A percentile compares a stretch with the other conserved stretches of the same genome.
These are phyloP conservation scores for Cucurbita moschata DNA, from an alignment of 306 rosid species.

Conservation along the genomic window DNA sequence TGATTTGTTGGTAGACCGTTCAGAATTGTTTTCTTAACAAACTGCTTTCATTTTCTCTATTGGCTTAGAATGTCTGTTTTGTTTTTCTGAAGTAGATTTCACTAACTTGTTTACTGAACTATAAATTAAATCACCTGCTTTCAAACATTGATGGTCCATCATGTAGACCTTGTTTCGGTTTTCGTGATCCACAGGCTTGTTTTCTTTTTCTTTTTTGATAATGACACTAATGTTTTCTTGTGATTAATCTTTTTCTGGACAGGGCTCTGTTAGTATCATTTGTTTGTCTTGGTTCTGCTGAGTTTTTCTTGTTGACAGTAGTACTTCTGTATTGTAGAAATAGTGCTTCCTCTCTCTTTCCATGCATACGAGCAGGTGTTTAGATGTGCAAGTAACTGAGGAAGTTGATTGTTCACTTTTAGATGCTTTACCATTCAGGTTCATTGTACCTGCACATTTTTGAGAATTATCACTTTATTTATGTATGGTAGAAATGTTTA, in stretches of 20 bases:
- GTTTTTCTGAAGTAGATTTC: background rate
- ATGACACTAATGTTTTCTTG: background rate
- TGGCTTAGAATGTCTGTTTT: background rate
- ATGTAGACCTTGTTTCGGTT: background rate
- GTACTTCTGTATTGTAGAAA: background rate
- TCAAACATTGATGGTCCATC: background rate
- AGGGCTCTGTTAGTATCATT: background rate
- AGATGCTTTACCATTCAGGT: background rate
- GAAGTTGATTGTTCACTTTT: slow-evolving; percentile 1
- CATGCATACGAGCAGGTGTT: background rate
- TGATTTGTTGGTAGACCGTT: background rate
- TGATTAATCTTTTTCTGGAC: background rate
- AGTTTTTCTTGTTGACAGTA: background rate
- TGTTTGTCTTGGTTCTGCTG: background rate
- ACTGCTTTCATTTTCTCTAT: background rate
- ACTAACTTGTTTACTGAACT: background rate
- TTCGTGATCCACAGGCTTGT: background rate
- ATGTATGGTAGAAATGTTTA: slow-evolving; percentile 5
- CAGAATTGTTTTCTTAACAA: background rate
- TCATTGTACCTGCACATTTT: background rate
- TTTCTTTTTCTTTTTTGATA: background rate
- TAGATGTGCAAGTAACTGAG: background rate
- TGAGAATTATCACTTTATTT: background rate
- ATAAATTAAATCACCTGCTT: background rate
- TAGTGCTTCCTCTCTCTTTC: background rate